Evolutionary conservation across 805 yeast genomes (phyloP).

Genomic region (Saccharomycopsis sp.): DNA sequence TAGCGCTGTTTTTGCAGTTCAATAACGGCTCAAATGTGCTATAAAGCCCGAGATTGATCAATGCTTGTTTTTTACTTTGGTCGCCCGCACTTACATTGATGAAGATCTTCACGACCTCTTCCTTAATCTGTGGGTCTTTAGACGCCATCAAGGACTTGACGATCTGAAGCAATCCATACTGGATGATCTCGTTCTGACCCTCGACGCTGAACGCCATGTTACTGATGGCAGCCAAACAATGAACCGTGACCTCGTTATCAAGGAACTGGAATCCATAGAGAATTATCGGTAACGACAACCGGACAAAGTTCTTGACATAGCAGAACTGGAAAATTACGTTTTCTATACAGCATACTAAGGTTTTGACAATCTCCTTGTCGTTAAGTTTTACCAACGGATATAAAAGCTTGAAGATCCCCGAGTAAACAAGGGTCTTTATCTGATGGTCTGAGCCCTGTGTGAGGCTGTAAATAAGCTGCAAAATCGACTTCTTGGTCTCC

Average conservation of each 20-base stretch:
- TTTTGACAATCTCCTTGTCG: slow-evolving; percentile 12
- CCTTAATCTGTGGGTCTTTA: slow-evolving; percentile 8
- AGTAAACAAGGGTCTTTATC: slow-evolving; percentile 17
- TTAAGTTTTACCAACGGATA: slow-evolving; percentile 17
- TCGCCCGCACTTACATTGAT: slow-evolving; percentile 21
- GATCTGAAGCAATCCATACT: slow-evolving; percentile 18
- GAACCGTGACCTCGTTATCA: slow-evolving; percentile 20
- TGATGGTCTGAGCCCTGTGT: slow-evolving; percentile 19
- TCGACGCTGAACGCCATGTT: slow-evolving; percentile 21
- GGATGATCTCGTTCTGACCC: slow-evolving; percentile 21
- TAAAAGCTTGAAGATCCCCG: slow-evolving; percentile 19
- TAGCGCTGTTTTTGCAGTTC: not conserved
- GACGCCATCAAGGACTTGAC: slow-evolving; percentile 16
- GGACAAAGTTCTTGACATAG: slow-evolving; percentile 21
- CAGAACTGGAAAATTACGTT: slow-evolving; percentile 21
- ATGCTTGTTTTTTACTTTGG: slow-evolving; percentile 18
- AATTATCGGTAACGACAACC: slow-evolving; percentile 19
- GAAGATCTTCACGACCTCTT: slow-evolving; percentile 19
- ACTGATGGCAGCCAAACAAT: slow-evolving; percentile 19
- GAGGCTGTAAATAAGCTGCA: slow-evolving; percentile 10
- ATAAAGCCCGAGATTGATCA: slow-evolving; percentile 14
- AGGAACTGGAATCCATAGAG: slow-evolving; percentile 19
- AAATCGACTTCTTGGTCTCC: slow-evolving; percentile 5
- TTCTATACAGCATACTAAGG: slow-evolving; percentile 21
- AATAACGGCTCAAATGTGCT: slow-evolving; percentile 16